A percentile compares a stretch with the other conserved stretches of the same genome.
phyloP scores from a whole-genome alignment of 2,329 filamentous ascomycete genomes.

The Hymenoscyphus infarciens region DNA sequence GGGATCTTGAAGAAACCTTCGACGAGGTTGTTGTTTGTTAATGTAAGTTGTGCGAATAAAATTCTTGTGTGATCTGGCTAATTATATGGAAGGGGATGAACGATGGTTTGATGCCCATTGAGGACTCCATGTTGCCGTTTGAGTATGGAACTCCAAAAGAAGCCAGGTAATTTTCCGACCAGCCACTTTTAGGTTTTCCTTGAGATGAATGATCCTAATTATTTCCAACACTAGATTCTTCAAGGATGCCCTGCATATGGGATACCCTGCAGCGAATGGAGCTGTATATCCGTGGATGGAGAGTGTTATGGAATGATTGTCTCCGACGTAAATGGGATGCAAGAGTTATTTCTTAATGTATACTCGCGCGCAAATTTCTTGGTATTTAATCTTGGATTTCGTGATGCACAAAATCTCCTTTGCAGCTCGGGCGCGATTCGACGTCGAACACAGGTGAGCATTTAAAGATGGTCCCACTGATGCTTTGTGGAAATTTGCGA shows the following conservation, averaged over 20 bases:
- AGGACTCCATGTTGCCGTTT: conserved; percentile 62
- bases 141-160: conserved; percentile 65
- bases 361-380: background rate
- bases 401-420: too few species aligned
- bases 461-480: too few species aligned
- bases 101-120: conserved; percentile 65
- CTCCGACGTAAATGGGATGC: background rate
- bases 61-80: background rate
- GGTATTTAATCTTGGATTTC: background rate
- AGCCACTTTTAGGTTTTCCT: background rate
- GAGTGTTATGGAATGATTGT: conserved; percentile 37
- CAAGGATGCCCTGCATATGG: conserved; percentile 60
- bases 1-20: conserved; percentile 54
- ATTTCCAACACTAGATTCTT: conserved; percentile 44
- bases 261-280: conserved; percentile 58
- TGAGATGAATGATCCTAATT: background rate
- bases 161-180: conserved; percentile 43
- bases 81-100: conserved; percentile 47
- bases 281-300: conserved; percentile 62
- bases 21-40: conserved; percentile 57
- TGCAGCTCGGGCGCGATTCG: too few species aligned
- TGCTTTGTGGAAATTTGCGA: too few species aligned
- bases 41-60: conserved; percentile 41
- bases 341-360: background rate
- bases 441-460: too few species aligned